These are phyloP conservation scores for Saksenaea oblongispora DNA, from an alignment of 371 early-diverging fungal genomes.

Conservation along the genomic window DNA sequence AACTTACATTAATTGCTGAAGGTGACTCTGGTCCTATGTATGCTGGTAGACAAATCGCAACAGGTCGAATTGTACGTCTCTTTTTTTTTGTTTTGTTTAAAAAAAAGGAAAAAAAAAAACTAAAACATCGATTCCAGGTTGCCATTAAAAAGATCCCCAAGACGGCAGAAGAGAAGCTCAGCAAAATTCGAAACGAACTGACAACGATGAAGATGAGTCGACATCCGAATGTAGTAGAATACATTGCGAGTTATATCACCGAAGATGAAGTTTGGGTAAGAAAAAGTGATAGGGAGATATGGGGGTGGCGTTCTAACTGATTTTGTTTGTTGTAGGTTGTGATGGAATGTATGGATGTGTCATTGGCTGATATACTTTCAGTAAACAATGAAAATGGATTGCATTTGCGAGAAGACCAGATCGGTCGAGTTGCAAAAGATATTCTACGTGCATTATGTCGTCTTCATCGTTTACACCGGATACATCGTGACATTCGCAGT, in stretches of 20 bases:
- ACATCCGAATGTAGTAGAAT: constrained; percentile 73
- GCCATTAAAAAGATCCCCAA: constrained; percentile 76
- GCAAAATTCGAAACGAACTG: constrained; percentile 70
- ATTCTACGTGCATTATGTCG: constrained; percentile 86
- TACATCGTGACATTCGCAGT: constrained; percentile 95
- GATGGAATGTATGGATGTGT: constrained; percentile 82
- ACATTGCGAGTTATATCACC: constrained; percentile 65
- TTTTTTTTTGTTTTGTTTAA: background rate
- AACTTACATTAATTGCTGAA: constrained; percentile 69
- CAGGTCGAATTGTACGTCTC: constrained; percentile 38
- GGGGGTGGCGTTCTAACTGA: too few species aligned
- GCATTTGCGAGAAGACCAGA: constrained; percentile 48
- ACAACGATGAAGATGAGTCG: constrained; percentile 70
- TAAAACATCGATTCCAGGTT: constrained; percentile 48
- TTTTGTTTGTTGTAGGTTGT: constrained; percentile 50
- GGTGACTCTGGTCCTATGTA: constrained; percentile 81
- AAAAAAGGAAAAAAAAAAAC: background rate
- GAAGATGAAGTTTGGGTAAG: constrained; percentile 59
- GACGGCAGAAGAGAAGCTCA: constrained; percentile 64
- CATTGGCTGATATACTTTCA: constrained; percentile 75
- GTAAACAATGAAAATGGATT: constrained; percentile 54
- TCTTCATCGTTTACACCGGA: constrained; percentile 86
- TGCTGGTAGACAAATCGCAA: constrained; percentile 56
- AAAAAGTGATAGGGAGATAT: constrained; percentile 2
- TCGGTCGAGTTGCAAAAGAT: constrained; percentile 75